These are phyloP conservation scores for Oehlia diaphana DNA, from an alignment of 192 early-diverging fungal species.

Conservation along the genomic window DNA sequence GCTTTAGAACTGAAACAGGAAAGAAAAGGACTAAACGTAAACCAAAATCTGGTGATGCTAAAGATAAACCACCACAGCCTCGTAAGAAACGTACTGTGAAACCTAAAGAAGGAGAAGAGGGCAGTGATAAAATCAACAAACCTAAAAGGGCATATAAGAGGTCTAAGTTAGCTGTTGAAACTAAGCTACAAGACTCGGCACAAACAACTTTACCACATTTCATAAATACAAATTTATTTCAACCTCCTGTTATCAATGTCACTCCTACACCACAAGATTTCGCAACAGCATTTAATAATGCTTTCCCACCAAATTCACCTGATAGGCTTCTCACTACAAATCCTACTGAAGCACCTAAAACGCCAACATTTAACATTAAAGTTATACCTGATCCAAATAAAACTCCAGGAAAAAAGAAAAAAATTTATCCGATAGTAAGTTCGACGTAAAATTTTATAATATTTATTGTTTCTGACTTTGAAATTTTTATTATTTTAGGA, in stretches of 20 bases:
- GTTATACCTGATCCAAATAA: neutral
- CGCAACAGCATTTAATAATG: neutral
- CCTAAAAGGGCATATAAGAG: conserved; percentile 12
- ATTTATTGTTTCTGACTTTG: neutral
- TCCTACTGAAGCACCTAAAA: neutral
- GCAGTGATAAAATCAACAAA: conserved; percentile 29
- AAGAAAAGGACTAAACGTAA: conserved; percentile 17
- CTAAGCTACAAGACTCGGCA: neutral
- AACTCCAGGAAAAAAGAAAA: conserved; percentile 19
- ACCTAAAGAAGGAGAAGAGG: conserved; percentile 26
- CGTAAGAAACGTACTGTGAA: conserved; percentile 5
- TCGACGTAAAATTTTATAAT: neutral
- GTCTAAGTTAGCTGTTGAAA: neutral
- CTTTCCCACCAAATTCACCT: neutral
- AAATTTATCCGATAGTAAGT: conserved; percentile 14
- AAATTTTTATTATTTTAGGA: neutral
- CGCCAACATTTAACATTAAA: neutral
- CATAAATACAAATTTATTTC: neutral
- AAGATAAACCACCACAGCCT: neutral
- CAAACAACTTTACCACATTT: neutral
- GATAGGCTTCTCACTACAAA: neutral
- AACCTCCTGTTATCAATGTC: neutral
- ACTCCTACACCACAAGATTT: neutral
- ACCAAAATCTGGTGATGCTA: neutral
- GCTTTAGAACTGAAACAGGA: neutral